phyloP scores from a whole-genome alignment of 2,329 filamentous ascomycete genomes.

The Rutstroemia sp. region DNA sequence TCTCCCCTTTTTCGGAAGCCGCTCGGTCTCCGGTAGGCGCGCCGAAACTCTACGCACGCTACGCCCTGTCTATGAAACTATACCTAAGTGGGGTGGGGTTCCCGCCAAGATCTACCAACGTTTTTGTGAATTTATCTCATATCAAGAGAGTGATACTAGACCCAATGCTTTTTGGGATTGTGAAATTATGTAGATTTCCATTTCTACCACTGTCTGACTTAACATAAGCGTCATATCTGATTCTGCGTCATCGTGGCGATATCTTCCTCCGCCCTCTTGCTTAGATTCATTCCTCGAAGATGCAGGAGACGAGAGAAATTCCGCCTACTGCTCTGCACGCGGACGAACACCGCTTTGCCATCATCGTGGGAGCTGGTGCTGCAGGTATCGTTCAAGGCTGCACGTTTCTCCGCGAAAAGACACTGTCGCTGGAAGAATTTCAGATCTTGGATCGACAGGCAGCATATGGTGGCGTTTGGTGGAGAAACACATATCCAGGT shows the following conservation, averaged over 20 bases:
- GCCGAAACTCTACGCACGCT: too few species aligned
- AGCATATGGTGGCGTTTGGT: neutral
- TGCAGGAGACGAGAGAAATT: neutral
- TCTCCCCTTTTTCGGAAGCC: too few species aligned
- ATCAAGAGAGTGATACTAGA: too few species aligned
- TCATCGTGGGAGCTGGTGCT: neutral
- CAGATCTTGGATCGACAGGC: neutral
- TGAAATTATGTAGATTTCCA: too few species aligned
- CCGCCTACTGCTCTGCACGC: neutral
- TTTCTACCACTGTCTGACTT: too few species aligned
- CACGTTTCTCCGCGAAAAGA: slow-evolving; percentile 1
- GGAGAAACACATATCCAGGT: slow-evolving; percentile 1
- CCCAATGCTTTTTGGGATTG: too few species aligned
- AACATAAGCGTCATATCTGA: too few species aligned
- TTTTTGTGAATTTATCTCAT: too few species aligned
- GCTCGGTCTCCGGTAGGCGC: too few species aligned
- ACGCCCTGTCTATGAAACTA: too few species aligned
- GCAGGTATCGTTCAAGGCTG: slow-evolving; percentile 3
- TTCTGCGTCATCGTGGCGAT: neutral
- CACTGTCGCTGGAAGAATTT: neutral
- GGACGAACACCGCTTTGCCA: neutral
- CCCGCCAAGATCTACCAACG: too few species aligned
- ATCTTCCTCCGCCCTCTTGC: neutral
- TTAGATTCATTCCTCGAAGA: neutral
- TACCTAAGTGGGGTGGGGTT: too few species aligned